Evolutionary conservation across 129 eudicot genomes (phyloP).

Genomic region (Artemisia argyi): DNA sequence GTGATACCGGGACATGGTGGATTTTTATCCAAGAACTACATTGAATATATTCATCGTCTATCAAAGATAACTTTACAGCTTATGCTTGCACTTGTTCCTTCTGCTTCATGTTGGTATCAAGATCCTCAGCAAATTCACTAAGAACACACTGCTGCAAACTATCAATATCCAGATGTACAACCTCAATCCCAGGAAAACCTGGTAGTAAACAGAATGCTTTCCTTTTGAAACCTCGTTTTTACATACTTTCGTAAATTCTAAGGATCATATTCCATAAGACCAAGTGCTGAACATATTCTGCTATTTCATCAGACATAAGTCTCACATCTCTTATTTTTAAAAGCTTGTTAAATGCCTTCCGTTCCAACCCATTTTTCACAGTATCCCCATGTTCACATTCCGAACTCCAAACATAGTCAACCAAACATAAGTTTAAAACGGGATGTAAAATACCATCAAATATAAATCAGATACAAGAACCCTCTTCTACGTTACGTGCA

Average conservation of each 20-base stretch:
- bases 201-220: conserved; percentile 22
- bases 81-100: conserved; percentile 38
- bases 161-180: conserved; percentile 22
- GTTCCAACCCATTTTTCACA: conserved; percentile 36
- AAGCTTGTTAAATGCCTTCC: conserved; percentile 37
- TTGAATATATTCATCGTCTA: conserved; percentile 6
- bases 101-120: conserved; percentile 13
- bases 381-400: conserved; percentile 44
- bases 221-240: conserved; percentile 18
- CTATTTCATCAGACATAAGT: conserved; percentile 31
- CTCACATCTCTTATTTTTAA: conserved; percentile 41
- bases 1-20: conserved; percentile 34
- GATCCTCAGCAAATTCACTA: conserved; percentile 24
- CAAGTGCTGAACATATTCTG: conserved; percentile 30
- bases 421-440: conserved; percentile 40
- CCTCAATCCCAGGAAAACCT: conserved; percentile 38
- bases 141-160: conserved; percentile 32
- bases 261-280: conserved; percentile 52
- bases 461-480: conserved; percentile 1
- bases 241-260: conserved; percentile 14
- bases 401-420: conserved; percentile 33
- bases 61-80: conserved; percentile 25
- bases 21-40: conserved; percentile 39
- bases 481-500: neutral
- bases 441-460: conserved; percentile 36